Percentiles rank a stretch among this genome's conserved stretches.
Evolutionary conservation across 139 green algal species (phyloP).

Genomic region (Nannochloris sp.): DNA sequence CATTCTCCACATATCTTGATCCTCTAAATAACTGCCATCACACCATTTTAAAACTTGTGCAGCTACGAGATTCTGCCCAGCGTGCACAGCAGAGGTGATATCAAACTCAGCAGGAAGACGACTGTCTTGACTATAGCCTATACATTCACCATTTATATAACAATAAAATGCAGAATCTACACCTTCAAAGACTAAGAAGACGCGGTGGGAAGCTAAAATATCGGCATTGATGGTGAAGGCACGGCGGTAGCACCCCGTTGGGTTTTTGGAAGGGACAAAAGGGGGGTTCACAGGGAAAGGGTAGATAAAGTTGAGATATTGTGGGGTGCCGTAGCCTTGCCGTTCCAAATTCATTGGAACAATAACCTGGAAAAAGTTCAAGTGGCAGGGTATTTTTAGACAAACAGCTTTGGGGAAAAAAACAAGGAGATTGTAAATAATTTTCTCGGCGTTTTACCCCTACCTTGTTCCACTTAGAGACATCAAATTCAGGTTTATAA

Average conservation of each 20-base stretch:
- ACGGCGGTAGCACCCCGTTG: conserved; percentile 83
- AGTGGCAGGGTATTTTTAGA: neutral
- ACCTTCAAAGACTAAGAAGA: conserved; percentile 80
- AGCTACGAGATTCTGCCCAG: conserved; percentile 53
- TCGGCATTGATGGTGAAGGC: conserved; percentile 49
- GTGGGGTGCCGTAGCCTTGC: conserved; percentile 71
- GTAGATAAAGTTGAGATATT: conserved; percentile 96
- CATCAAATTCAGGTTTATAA: conserved; percentile 26
- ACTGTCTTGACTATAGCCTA: conserved; percentile 90
- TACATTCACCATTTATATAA: conserved; percentile 82
- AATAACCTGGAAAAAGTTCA: conserved; percentile 47
- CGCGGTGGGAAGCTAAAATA: neutral
- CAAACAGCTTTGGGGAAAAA: neutral
- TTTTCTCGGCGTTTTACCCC: too few species aligned
- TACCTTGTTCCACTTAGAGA: conserved; percentile 35
- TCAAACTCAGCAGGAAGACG: conserved; percentile 92
- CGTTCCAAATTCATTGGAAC: conserved; percentile 88
- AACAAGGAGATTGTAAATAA: neutral
- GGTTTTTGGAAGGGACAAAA: conserved; percentile 77
- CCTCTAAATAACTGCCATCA: conserved; percentile 95
- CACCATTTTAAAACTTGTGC: conserved; percentile 80
- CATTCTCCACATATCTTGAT: conserved; percentile 96
- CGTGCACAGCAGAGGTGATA: conserved; percentile 31
- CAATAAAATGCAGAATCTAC: conserved; percentile 79
- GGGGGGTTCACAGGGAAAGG: conserved; percentile 84